Base-by-base conservation (phyloP, 148 eudicot species). In the Rhododendron molle region DNA sequence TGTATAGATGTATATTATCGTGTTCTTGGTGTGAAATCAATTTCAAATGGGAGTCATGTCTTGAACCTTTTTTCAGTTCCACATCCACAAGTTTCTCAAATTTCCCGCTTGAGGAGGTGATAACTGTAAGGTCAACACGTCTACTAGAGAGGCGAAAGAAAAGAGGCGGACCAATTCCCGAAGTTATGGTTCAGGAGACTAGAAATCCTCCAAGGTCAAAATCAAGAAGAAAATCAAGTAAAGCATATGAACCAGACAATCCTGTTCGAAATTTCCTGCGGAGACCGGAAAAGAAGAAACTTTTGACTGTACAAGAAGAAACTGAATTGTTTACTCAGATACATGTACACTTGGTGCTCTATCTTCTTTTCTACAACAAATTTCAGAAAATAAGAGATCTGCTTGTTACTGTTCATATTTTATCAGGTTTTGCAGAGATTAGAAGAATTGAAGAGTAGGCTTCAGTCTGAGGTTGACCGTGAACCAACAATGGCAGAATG, bases 401-500 rank as follows among this genome's bases (percentile, higher is more conserved):
- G 44, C 11, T 80, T 67, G n/a, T 30, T 44, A 18, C 79, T 82
- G 56, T 49, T 60, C 76, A 20, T 89, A 67, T 80, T 34, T 74
- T 30, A 81, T 86, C 91, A 97, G 99, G 94, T 90, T 77, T 84
- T 92, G 69, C 88, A 89, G 86, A 92, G 86, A 88, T 89, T 97
- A 85, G 86, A 91, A 69, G 94, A 91, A 76, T 92, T 92, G 88
- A 97, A 90, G 88, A 89, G 78, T 87, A 91, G 83, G 84, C 93
- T 97, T 87, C 91, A 90, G 76, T 81, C 90, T 88, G 95, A 95
- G 81, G 93, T 92, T 89, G 90, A 90, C 54, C 98, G 98, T 78
- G 98, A 97, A 88, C 99, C 98, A 7, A 93, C 96, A 80, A 62
- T 95, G 76, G 85, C 87, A 83, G 99, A 97, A 90, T 97, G 99